Evolutionary conservation across 2,329 filamentous ascomycete species (phyloP), one percentile per base, ranked within the genome.

Genomic region (Hypoxylon sp.): DNA sequence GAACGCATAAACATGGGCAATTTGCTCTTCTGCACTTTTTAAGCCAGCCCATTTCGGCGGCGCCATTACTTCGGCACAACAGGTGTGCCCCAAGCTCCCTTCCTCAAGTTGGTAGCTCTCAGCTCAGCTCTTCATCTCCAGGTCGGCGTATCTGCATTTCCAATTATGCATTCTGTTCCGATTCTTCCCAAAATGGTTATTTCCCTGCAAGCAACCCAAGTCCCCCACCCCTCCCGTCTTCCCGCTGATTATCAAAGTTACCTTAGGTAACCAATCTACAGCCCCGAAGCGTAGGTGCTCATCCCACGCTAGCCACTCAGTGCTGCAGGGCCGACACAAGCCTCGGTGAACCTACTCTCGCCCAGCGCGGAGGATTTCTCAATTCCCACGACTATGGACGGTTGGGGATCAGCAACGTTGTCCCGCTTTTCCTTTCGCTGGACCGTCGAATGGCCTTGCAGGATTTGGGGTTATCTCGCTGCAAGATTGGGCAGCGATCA

Each of bases 1-100:
- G 71, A 67, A 71, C 70, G 72, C 73, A 75, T 75, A 69, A 71
- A 69, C 52, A 61, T 70, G 64, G 70, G 53, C 63, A 75, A 75
- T 75, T 74, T 75, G 45, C 68, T 63, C 56, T 41, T 67, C 66
- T 62, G 67, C 61, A 52, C 66, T 48, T 32, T 63, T 48, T 63
- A 43, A 68, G 54, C 55, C 48, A 39, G 30, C 43, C 46, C 39
- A 70, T 67, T 63, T 67, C 65, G 67, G 63, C 67, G 47, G 50
- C 67, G 62, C 69, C 67, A 67, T 67, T 65, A 65, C 65, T 65
- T 71, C 69, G 69, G 69, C 65, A 61, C 55, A 60, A 68, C 19
- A 45, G 14, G 25, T 21, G 21, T 62, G 63, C 8, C 51, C 66
- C 32, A 66, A 67, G 61, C 67, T 67, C 54, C 54, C 54, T 62